Conservation (phyloP, 768 basidiomycete genomes). For the Flagelloscypha sp. region DNA sequence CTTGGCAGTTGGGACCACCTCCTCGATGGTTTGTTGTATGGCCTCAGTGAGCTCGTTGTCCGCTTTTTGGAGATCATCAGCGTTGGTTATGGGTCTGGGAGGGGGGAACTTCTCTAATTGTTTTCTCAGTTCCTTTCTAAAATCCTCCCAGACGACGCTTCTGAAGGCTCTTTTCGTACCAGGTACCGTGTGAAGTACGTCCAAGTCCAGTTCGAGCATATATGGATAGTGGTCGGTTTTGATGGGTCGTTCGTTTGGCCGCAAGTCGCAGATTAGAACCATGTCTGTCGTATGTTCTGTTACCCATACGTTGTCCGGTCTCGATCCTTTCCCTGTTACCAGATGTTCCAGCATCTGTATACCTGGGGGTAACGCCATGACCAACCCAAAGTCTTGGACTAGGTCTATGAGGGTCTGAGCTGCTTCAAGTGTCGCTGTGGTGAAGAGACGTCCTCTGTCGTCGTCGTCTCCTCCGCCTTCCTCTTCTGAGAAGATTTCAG, state of each 20-base stretch:
- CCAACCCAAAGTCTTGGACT: slow-evolving; percentile 15
- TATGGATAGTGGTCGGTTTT: slow-evolving; percentile 1
- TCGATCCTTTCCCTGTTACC: background rate
- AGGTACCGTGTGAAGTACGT: background rate
- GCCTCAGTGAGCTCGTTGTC: slow-evolving; percentile 1
- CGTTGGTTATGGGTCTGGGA: background rate
- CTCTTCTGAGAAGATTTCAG: no score
- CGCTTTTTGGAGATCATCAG: slow-evolving; percentile 1
- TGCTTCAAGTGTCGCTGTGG: background rate
- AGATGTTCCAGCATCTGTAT: background rate
- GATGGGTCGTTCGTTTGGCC: background rate
- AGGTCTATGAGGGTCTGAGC: slow-evolving; percentile 15
- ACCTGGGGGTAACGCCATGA: no score
- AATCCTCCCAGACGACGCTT: slow-evolving; percentile 15
- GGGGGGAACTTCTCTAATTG: background rate
- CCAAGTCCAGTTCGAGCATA: background rate
- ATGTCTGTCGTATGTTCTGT: background rate
- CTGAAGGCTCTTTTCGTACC: slow-evolving; percentile 15
- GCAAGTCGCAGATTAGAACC: no score
- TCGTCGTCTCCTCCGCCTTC: no score
- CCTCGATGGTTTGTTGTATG: slow-evolving; percentile 9
- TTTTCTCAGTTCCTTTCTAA: slow-evolving; percentile 8
- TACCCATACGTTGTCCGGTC: slow-evolving; percentile 1
- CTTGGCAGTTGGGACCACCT: slow-evolving; percentile 4
- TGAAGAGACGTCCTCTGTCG: slow-evolving; percentile 14